A percentile compares a stretch with the other conserved stretches of the same genome.
Evolutionary conservation across 495 filamentous ascomycete species (phyloP).

Genomic region (Mycothermus thermophilus): DNA sequence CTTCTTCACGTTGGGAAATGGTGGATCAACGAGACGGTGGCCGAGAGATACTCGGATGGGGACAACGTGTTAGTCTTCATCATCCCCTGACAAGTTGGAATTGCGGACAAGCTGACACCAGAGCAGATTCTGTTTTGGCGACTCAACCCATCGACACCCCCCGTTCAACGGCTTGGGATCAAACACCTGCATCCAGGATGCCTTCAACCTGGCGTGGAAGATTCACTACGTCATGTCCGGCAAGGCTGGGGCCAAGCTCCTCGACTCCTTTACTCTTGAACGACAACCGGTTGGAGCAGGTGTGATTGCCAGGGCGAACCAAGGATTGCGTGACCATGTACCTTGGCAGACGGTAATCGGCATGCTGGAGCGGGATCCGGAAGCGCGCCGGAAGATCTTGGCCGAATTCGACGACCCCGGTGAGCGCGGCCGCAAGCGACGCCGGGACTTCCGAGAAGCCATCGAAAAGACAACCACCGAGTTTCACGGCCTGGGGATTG

Average conservation of each 20-base stretch:
- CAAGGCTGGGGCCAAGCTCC: conserved; percentile 13
- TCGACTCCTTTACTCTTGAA: conserved; percentile 25
- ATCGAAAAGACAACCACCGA: conserved; percentile 21
- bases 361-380: conserved; percentile 18
- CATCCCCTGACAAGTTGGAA: too few relatives aligned
- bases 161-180: conserved; percentile 35
- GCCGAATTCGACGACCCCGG: conserved; percentile 19
- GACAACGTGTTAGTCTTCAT: conserved; percentile 20
- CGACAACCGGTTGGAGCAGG: conserved; percentile 28
- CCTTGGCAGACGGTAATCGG: conserved; percentile 22
- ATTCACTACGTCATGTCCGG: conserved; percentile 27
- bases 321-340: conserved; percentile 22
- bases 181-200: conserved; percentile 38
- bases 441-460: conserved; percentile 15
- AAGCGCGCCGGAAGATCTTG: conserved; percentile 11
- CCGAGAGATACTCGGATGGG: conserved; percentile 29
- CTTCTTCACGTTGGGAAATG: conserved; percentile 27
- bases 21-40: conserved; percentile 31
- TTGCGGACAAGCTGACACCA: too few relatives aligned
- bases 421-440: conserved; percentile 10
- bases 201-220: conserved; percentile 39
- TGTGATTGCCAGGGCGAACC: conserved; percentile 28
- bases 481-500: conserved; percentile 25
- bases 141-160: conserved; percentile 35
- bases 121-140: conserved; percentile 30